These are phyloP conservation scores for Podaxis sp. DNA, from an alignment of 768 basidiomycete genomes.

Conservation along the genomic window DNA sequence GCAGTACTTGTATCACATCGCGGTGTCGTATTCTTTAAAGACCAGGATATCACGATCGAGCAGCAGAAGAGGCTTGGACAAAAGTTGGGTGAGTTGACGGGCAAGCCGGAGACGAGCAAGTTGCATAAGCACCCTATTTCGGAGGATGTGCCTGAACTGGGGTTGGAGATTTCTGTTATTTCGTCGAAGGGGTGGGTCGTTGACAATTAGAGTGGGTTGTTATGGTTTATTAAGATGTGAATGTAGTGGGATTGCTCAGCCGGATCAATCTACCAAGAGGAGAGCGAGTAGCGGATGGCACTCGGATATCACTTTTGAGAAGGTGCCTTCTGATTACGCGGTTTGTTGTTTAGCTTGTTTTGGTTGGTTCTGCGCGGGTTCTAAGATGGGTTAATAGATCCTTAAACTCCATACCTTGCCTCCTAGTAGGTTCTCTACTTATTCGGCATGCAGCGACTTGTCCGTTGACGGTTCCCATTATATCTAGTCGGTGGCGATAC, in stretches of 20 bases:
- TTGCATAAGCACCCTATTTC: slow-evolving; percentile 61
- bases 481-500: slow-evolving; percentile 41
- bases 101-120: slow-evolving; percentile 44
- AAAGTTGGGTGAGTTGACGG: slow-evolving; percentile 48
- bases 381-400: slow-evolving; percentile 23
- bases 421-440: slow-evolving; percentile 23
- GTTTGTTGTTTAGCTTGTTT: slow-evolving; percentile 21
- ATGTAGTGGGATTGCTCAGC: slow-evolving; percentile 38
- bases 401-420: slow-evolving; percentile 43
- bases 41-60: slow-evolving; percentile 48
- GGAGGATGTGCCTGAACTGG: slow-evolving; percentile 46
- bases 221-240: background rate
- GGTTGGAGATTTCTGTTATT: slow-evolving; percentile 55
- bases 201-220: background rate
- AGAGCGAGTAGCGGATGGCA: slow-evolving; percentile 51
- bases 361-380: background rate
- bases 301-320: slow-evolving; percentile 62
- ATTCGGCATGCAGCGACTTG: background rate
- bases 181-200: slow-evolving; percentile 38
- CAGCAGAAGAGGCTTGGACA: slow-evolving; percentile 52
- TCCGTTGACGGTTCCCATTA: background rate
- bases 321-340: slow-evolving; percentile 59
- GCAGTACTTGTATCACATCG: slow-evolving; percentile 53
- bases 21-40: slow-evolving; percentile 65
- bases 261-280: slow-evolving; percentile 27